phyloP scores from a whole-genome alignment of 768 basidiomycete species.

The Leccinum broughii region DNA sequence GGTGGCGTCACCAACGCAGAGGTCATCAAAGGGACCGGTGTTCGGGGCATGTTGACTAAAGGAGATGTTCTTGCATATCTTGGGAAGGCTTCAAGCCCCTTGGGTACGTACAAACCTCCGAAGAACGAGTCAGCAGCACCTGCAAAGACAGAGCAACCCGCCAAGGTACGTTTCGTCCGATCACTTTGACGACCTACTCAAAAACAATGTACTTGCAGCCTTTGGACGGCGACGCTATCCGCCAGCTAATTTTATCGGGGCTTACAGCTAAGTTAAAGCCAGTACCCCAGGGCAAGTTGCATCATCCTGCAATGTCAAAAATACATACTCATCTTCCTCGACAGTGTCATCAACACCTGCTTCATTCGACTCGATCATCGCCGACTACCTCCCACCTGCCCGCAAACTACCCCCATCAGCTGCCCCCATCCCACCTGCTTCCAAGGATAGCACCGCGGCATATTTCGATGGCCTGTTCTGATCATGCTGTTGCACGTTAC shows the following conservation, averaged over 20 bases:
- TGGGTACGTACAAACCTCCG: conserved; percentile 67
- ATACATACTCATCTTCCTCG: conserved; percentile 11
- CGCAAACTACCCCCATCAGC: conserved; percentile 20
- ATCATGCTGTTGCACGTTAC: conserved; percentile 3
- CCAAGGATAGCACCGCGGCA: conserved; percentile 33
- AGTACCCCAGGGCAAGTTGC: conserved; percentile 44
- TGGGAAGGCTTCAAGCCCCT: conserved; percentile 77
- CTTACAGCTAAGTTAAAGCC: conserved; percentile 56
- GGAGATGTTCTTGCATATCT: conserved; percentile 89
- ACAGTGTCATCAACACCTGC: conserved; percentile 43
- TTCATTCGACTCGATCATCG: conserved; percentile 73
- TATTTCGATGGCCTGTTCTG: conserved; percentile 46
- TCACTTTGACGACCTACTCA: background rate
- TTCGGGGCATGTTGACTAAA: conserved; percentile 93
- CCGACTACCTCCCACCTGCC: conserved; percentile 62
- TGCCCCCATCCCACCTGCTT: conserved; percentile 4
- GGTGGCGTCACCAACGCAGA: conserved; percentile 53
- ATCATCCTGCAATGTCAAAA: background rate
- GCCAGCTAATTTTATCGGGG: conserved; percentile 62
- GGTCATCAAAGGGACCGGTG: conserved; percentile 83
- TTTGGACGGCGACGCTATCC: conserved; percentile 64
- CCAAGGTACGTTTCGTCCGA: conserved; percentile 35
- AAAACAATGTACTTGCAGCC: conserved; percentile 32
- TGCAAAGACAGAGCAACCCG: conserved; percentile 37
- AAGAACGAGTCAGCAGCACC: conserved; percentile 27